Base-by-base conservation (phyloP, 441 rosid genomes). In the Arabidopsis lyrata region DNA sequence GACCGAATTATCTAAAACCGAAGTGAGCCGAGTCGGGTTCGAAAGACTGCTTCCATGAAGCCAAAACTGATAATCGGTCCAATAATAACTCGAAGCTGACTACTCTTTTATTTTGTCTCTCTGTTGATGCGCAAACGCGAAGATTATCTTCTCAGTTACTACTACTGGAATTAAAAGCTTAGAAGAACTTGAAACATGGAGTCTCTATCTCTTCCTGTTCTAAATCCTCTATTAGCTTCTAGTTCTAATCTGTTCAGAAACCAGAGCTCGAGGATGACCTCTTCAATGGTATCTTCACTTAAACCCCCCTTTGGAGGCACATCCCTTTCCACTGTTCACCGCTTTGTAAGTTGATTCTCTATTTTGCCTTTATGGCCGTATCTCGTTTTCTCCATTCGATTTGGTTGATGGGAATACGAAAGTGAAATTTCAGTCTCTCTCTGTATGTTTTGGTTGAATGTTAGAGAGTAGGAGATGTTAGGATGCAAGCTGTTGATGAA, bases 401-500 rank as follows among this genome's bases (percentile, higher is more conserved):
- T 29, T 29, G 4, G 0, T 29, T 29, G 31, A 29, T 29, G 4
- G 31, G 31, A 29, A 29, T 24, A 0, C 31, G 31, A 29, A 29
- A 29, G 31, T 29, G 4, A 29, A 29, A 29, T 29, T 29, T 29
- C 4, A 24, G 1, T 3, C 31, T 3, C 31, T 3, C 31, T 3
- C 31, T 29, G 1, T 29, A 3, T 29, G 32, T 42, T 66, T 69
- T 22, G 27, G 32, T 70, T 66, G 42, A 49, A 44, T 3, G 70
- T 73, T 66, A 86, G 90, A 58, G 68, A 63, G 53, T 73, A 74
- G 65, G 85, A 63, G 82, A 74, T 68, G 49, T 87, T 53, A 79
- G 77, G 69, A 82, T 89, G 88, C 88, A 84, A 81, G 86, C 89
- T 54, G 91, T 66, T 54, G 86, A 76, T 50, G 96, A 90, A 78